Evolutionary conservation across 140 eudicot genomes (phyloP).

Genomic region (Cichorium intybus): DNA sequence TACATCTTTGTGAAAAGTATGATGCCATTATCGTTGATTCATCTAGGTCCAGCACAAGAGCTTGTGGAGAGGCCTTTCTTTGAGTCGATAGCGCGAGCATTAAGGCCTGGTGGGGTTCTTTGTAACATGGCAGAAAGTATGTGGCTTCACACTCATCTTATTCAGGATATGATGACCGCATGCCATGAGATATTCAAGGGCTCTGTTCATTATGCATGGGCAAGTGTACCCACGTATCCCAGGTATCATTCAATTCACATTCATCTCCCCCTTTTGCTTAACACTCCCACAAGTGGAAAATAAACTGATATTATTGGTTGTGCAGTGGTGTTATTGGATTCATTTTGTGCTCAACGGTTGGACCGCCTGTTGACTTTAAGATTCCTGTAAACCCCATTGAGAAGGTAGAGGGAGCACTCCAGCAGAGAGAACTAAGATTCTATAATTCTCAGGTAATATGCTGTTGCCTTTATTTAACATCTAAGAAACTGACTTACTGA

Average conservation of each 20-base stretch:
- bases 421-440: slow-evolving; percentile 61
- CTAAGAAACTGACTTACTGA: too few species aligned
- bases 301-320: neutral
- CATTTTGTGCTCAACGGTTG: slow-evolving; percentile 78
- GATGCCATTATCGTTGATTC: slow-evolving; percentile 88
- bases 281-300: neutral
- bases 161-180: slow-evolving; percentile 68
- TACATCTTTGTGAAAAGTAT: too few species aligned
- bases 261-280: too few species aligned
- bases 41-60: slow-evolving; percentile 95
- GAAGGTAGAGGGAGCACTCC: slow-evolving; percentile 75
- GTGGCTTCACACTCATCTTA: slow-evolving; percentile 99
- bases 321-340: slow-evolving; percentile 93
- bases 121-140: slow-evolving; percentile 98
- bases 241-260: slow-evolving; percentile 42
- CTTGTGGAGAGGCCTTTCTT: slow-evolving; percentile 93
- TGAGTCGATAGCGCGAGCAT: slow-evolving; percentile 73
- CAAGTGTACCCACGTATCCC: slow-evolving; percentile 96
- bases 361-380: slow-evolving; percentile 70
- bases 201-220: slow-evolving; percentile 96
- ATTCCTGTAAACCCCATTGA: slow-evolving; percentile 87
- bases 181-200: slow-evolving; percentile 79
- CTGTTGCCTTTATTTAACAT: neutral
- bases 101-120: slow-evolving; percentile 96
- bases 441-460: slow-evolving; percentile 69